Evolutionary conservation across 2,329 filamentous ascomycete genomes (phyloP), one percentile per base, ranked within the genome.

Genomic region (Hansfordia pulvinata): DNA sequence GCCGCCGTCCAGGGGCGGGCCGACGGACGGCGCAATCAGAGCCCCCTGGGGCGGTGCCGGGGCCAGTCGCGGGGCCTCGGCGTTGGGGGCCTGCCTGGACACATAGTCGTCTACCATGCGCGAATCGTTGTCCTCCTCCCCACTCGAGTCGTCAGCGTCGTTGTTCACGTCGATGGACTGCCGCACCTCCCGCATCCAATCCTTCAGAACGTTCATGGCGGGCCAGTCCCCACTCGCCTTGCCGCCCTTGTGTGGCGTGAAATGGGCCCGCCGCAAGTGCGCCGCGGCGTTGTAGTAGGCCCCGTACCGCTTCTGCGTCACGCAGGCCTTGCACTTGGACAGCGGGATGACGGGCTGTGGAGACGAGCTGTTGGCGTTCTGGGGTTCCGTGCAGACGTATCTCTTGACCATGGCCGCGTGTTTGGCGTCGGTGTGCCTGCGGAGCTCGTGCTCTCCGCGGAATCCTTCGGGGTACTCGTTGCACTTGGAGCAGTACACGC

Each of bases 391-490:
- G 44, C 65, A 70, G 11, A 70, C 58, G 63, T 64, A 71, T 40
- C 62, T 52, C 42, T 64, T 66, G 16, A 68, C 62, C 19, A 65
- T 41, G 8, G 62, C 55, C 4, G 66, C 63, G 36, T 71, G 66
- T 32, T 69, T 69, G 5, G 66, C 64, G 32, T 70, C 64, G 11
- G 56, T 60, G 47, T 86, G 80, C 30, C 80, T 65, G 29, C 76
- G 64, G 25, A 85, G 62, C 49, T 94, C 86, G 49, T 93, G 86
- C 30, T 92, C 84, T 31, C 86, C 86, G 23, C 86, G 77, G 49
- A 93, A 94, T 5, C 86, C 85, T 33, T 85, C 76, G 3, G 80
- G 80, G 33, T 88, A 76, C 41, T 84, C 80, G 37, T 76, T 74
- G 56, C 86, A 94, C 39, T 78, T 69, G 11, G 62, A 59, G 50